phyloP scores from a whole-genome alignment of 2,329 filamentous ascomycete genomes.

The Epichloe sylvatica region DNA sequence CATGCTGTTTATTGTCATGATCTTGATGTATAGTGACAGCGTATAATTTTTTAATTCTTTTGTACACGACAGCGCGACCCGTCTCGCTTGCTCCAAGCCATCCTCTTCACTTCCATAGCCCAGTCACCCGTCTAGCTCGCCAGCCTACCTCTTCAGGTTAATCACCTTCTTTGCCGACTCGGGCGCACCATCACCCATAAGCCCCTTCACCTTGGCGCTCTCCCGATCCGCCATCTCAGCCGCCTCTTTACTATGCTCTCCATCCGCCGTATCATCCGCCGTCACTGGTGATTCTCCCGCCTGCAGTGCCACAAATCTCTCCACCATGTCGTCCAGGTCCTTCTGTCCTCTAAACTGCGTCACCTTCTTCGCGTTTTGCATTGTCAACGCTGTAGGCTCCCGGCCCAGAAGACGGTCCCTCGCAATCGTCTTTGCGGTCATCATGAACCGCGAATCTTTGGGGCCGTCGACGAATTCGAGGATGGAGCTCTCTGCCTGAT shows the following conservation, averaged over 20 bases:
- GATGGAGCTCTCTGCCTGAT: slow-evolving; percentile 81
- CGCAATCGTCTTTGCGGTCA: slow-evolving; percentile 78
- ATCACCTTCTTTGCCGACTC: slow-evolving; percentile 10
- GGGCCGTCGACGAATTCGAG: slow-evolving; percentile 92
- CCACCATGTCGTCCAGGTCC: slow-evolving; percentile 53
- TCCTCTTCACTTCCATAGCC: background rate
- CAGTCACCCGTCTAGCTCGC: background rate
- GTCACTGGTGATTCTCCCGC: slow-evolving; percentile 3
- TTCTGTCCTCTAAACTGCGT: slow-evolving; percentile 60
- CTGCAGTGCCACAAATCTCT: slow-evolving; percentile 21
- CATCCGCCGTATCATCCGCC: slow-evolving; percentile 2
- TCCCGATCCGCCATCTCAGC: slow-evolving; percentile 14
- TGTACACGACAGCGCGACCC: background rate
- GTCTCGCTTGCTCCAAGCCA: background rate
- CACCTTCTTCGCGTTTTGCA: slow-evolving; percentile 69
- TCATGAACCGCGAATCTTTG: slow-evolving; percentile 83
- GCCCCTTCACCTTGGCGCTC: slow-evolving; percentile 18
- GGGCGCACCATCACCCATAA: slow-evolving; percentile 18
- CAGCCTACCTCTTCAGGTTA: slow-evolving; percentile 1
- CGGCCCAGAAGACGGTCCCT: slow-evolving; percentile 42
- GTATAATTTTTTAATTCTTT: background rate
- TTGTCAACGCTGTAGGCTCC: slow-evolving; percentile 55
- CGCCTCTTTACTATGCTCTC: slow-evolving; percentile 10
- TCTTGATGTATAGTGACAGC: slow-evolving; percentile 3
- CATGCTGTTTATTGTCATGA: background rate